Percentiles rank a stretch among this genome's conserved stretches.
These are phyloP conservation scores for Lignosus rhinocerotis DNA, from an alignment of 1,284 basidiomycete genomes.

Conservation along the genomic window DNA sequence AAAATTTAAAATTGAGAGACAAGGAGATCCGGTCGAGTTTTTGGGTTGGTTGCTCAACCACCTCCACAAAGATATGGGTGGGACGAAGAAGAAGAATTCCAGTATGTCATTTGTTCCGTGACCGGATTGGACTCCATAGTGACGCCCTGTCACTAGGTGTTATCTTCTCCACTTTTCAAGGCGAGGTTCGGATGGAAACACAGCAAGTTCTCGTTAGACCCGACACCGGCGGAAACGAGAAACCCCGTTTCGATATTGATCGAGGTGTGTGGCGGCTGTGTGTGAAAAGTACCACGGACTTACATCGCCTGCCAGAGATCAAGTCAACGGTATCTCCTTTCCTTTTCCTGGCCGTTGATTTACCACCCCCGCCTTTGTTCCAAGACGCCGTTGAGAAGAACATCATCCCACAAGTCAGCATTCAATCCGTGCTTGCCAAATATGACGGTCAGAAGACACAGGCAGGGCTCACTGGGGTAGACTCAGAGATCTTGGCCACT, in stretches of 20 bases:
- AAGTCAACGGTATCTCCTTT: conserved; percentile 89
- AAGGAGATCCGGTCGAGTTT: conserved; percentile 97
- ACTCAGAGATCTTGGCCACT: conserved; percentile 14
- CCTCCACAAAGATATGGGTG: conserved; percentile 90
- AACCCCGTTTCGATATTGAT: conserved; percentile 89
- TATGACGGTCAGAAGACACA: conserved; percentile 92
- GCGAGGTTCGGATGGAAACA: conserved; percentile 89
- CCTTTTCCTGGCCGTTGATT: conserved; percentile 92
- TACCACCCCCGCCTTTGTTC: conserved; percentile 95
- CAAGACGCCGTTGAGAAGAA: conserved; percentile 96
- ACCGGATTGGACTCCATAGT: background rate
- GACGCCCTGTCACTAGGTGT: conserved; percentile 55
- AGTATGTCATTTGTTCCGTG: conserved; percentile 51
- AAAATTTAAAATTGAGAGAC: conserved; percentile 89
- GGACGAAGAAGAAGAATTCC: conserved; percentile 82
- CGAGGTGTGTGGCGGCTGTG: conserved; percentile 59
- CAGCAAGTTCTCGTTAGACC: conserved; percentile 90
- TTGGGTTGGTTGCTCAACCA: conserved; percentile 94
- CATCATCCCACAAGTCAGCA: conserved; percentile 96
- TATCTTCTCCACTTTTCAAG: conserved; percentile 93
- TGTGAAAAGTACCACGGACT: conserved; percentile 8
- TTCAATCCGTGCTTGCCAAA: conserved; percentile 91
- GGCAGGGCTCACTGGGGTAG: conserved; percentile 41
- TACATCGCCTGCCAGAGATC: conserved; percentile 60
- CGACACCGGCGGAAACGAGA: conserved; percentile 67